A percentile compares a stretch with the other conserved stretches of the same genome.
These are phyloP conservation scores for Beta vulgaris DNA, from an alignment of 148 eudicot genomes.

Conservation along the genomic window DNA sequence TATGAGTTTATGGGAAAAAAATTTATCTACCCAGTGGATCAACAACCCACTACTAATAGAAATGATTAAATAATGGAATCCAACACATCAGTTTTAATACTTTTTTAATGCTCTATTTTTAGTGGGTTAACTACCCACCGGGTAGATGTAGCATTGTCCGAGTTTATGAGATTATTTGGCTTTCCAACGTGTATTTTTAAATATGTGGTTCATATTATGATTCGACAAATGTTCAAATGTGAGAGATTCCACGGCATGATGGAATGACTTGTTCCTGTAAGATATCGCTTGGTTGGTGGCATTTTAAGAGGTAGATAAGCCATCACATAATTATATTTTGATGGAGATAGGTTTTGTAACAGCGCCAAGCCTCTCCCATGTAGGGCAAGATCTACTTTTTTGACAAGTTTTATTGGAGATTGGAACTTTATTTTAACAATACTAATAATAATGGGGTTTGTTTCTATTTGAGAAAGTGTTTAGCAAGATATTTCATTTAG, in stretches of 20 bases:
- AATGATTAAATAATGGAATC: too few species aligned
- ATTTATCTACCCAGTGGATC: too few species aligned
- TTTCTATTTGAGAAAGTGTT: not conserved
- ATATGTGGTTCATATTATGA: slow-evolving; percentile 6
- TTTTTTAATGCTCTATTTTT: too few species aligned
- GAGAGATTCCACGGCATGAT: not conserved
- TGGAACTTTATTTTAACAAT: not conserved
- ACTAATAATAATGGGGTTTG: not conserved
- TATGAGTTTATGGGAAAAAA: too few species aligned
- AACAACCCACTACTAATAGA: too few species aligned
- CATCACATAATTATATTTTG: slow-evolving; percentile 5
- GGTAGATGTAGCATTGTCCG: not conserved
- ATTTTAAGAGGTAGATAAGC: slow-evolving; percentile 18
- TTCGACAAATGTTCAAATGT: slow-evolving; percentile 4
- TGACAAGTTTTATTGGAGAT: not conserved
- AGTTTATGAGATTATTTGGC: not conserved
- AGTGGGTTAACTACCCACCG: too few species aligned
- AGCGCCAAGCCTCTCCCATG: not conserved
- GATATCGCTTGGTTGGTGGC: slow-evolving; percentile 24
- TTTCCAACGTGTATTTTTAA: slow-evolving; percentile 8
- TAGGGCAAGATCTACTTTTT: slow-evolving; percentile 9
- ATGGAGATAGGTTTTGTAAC: not conserved
- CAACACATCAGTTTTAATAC: too few species aligned
- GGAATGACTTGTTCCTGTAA: not conserved
- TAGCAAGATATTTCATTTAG: not conserved